A percentile compares a stretch with the other conserved stretches of the same genome.
Conservation (phyloP, 345 rosid genomes). For the Brassica incana region DNA sequence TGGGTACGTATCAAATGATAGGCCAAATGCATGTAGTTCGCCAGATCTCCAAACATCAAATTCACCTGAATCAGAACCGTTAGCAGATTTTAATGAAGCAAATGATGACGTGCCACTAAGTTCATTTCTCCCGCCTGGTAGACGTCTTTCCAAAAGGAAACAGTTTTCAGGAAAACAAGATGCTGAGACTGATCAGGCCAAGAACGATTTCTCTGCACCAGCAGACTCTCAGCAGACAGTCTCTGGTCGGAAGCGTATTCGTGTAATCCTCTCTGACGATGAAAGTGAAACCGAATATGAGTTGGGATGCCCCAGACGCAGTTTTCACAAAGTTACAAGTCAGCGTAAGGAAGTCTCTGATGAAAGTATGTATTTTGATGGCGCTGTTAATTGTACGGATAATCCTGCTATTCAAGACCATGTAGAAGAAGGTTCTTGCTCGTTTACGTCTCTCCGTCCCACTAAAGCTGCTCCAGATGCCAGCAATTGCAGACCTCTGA, state of each 20-base stretch:
- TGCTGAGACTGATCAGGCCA: conserved; percentile 35
- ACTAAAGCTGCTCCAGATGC: conserved; percentile 42
- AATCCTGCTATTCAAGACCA: conserved; percentile 46
- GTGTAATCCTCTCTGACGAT: conserved; percentile 80
- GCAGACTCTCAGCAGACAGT: conserved; percentile 49
- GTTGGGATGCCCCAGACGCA: conserved; percentile 40
- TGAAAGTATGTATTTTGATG: conserved; percentile 52
- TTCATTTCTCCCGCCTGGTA: conserved; percentile 54
- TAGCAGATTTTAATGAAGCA: conserved; percentile 44
- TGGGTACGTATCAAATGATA: conserved; percentile 45
- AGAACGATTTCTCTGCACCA: conserved; percentile 44
- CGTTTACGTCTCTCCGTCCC: conserved; percentile 51
- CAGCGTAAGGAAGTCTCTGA: conserved; percentile 53
- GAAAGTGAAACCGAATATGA: conserved; percentile 62
- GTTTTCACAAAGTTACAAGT: conserved; percentile 20
- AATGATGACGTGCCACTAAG: conserved; percentile 64
- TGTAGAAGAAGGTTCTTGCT: conserved; percentile 69
- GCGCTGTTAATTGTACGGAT: conserved; percentile 39
- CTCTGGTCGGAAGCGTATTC: conserved; percentile 66
- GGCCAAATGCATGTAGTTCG: conserved; percentile 43
- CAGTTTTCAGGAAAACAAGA: conserved; percentile 34
- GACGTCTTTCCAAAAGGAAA: conserved; percentile 42
- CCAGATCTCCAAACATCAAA: conserved; percentile 44
- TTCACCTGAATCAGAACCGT: conserved; percentile 38
- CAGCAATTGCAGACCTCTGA: conserved; percentile 44